Evolutionary conservation across 805 yeast genomes (phyloP), one percentile per base, ranked within the genome.

Genomic region (Clavispora asparagi): DNA sequence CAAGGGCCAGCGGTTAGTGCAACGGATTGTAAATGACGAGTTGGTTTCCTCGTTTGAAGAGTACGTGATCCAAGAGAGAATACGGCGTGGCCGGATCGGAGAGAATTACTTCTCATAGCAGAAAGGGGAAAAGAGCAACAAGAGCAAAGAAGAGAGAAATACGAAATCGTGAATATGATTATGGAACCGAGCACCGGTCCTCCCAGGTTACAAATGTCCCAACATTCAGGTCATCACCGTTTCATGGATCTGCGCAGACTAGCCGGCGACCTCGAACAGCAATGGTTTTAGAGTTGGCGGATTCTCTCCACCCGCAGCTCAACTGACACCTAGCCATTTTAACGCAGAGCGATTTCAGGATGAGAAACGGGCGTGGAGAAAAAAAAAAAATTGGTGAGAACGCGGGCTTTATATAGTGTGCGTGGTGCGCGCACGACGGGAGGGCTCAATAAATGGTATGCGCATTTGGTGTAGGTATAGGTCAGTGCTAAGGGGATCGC

Each of bases 181-280:
- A 19, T n/a, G n/a, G n/a, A n/a, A n/a, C n/a, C n/a, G n/a, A n/a
- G n/a, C n/a, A n/a, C n/a, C n/a, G n/a, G n/a, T 7, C 11, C n/a
- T 9, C 11, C 12, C 19, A 31, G 28, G n/a, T 35, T 12, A 42
- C 33, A 50, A 56, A 73, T 86, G 88, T 86, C 64, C 81, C 92
- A 86, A 75, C 67, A 83, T 71, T 74, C 82, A 87, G 96, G 96
- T 87, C 95, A 87, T 87, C 96, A 85, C 91, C 87, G 76, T 82
- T 84, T 87, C 95, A 87, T 87, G 95, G 90, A 80, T 83, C 85
- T 57, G 78, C 84, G 74, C 68, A 67, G 76, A 75, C 64, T 56
- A 67, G 71, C 76, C 74, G 84, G 88, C 89, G 83, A 85, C 95
- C 96, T 88, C 90, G 67, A 83, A 84, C 87, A 81, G 91, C 96